These are phyloP conservation scores for Xylaria sp. DNA, from an alignment of 495 filamentous ascomycete genomes.

Conservation along the genomic window DNA sequence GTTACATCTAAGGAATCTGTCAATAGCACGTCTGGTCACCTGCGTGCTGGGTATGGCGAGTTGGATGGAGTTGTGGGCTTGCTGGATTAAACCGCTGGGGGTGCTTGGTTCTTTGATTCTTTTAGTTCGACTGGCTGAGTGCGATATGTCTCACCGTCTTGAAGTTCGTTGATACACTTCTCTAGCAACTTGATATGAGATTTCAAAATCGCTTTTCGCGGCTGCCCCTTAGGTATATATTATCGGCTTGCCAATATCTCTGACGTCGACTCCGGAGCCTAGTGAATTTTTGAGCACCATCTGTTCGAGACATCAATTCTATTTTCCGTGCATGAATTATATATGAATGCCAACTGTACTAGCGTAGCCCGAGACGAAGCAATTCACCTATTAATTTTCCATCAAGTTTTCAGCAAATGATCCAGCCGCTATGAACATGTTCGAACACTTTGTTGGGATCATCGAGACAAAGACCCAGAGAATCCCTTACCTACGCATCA, in stretches of 20 bases:
- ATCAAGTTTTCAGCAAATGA: no score
- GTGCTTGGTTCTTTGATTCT: neutral
- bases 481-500: no score
- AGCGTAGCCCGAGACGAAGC: no score
- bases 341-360: no score
- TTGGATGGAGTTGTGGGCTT: neutral
- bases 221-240: slow-evolving; percentile 6
- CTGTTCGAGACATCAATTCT: no score
- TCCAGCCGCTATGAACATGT: no score
- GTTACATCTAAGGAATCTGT: slow-evolving; percentile 4
- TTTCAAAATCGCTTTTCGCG: neutral
- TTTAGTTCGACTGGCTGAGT: neutral
- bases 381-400: neutral
- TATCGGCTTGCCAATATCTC: no score
- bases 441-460: no score
- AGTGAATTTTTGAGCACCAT: no score
- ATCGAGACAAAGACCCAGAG: no score
- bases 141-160: neutral
- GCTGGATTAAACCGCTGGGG: neutral
- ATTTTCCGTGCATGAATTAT: no score
- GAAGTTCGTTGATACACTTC: neutral
- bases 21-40: neutral
- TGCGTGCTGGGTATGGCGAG: neutral
- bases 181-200: neutral
- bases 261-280: no score